Evolutionary conservation across 345 rosid species (phyloP).

Genomic region (Eucalyptus brandiana): DNA sequence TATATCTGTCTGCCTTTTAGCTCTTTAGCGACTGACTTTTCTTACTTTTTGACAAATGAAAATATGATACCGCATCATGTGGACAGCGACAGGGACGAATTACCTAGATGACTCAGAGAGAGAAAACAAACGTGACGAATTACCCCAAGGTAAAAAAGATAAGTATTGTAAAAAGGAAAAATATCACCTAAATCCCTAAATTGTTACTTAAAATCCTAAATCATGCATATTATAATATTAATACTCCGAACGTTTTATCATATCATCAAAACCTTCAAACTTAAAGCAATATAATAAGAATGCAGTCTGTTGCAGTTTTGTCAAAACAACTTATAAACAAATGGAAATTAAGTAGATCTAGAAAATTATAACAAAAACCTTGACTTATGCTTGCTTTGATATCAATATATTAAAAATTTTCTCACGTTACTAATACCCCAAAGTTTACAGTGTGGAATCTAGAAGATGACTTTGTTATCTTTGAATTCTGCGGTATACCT

Average conservation of each 20-base stretch:
- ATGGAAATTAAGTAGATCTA: no score
- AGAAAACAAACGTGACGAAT: neutral
- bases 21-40: no score
- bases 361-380: no score
- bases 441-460: no score
- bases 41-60: neutral
- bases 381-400: neutral
- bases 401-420: neutral
- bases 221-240: neutral
- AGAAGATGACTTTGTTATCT: neutral
- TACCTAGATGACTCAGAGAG: neutral
- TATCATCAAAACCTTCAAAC: neutral
- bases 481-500: fast-evolving
- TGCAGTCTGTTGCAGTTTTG: fast-evolving
- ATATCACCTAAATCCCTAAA: neutral
- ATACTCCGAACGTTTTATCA: neutral
- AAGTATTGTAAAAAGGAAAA: neutral
- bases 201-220: neutral
- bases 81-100: no score
- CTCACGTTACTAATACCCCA: neutral
- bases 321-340: no score
- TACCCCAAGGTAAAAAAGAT: neutral
- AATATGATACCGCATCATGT: neutral
- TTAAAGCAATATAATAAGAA: neutral
- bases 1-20: no score